Evolutionary conservation across 2,329 filamentous ascomycete genomes (phyloP).

Genomic region (Monosporascus sp.): DNA sequence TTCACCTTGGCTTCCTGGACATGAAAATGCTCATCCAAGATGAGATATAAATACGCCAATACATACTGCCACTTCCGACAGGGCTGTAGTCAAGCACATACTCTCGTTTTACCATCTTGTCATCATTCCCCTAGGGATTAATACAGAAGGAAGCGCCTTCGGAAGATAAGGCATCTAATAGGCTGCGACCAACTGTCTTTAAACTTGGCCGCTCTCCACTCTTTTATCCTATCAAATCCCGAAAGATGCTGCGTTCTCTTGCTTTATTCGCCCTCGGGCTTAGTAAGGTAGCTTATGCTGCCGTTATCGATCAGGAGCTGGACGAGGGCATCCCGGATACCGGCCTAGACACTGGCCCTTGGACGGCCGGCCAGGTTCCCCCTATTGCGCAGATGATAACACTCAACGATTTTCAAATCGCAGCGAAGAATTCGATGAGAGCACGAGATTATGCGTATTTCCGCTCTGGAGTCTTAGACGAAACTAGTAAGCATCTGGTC

Average conservation of each 20-base stretch:
- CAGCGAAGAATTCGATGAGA: slow-evolving; percentile 30
- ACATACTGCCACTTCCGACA: background rate
- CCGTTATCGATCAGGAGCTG: slow-evolving; percentile 1
- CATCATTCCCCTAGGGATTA: background rate
- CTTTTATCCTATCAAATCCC: background rate
- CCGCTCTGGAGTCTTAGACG: slow-evolving; percentile 32
- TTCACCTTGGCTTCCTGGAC: background rate
- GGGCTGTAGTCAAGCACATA: background rate
- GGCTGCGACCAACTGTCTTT: background rate
- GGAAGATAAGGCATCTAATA: no score
- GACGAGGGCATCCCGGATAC: slow-evolving; percentile 4
- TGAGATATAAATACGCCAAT: background rate
- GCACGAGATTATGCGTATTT: slow-evolving; percentile 31
- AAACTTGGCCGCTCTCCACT: background rate
- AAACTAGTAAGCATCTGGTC: slow-evolving; percentile 20
- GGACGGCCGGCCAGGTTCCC: slow-evolving; percentile 14
- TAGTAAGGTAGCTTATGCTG: background rate
- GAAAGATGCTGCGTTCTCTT: background rate
- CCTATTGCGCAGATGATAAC: slow-evolving; percentile 26
- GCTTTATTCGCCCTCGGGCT: background rate
- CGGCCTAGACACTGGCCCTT: slow-evolving; percentile 3
- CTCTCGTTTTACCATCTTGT: background rate
- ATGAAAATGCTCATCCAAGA: background rate
- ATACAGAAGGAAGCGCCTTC: no score
- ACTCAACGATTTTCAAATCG: slow-evolving; percentile 34